Conservation (phyloP, 2,329 filamentous ascomycete species). For the Aureobasidium sp. region DNA sequence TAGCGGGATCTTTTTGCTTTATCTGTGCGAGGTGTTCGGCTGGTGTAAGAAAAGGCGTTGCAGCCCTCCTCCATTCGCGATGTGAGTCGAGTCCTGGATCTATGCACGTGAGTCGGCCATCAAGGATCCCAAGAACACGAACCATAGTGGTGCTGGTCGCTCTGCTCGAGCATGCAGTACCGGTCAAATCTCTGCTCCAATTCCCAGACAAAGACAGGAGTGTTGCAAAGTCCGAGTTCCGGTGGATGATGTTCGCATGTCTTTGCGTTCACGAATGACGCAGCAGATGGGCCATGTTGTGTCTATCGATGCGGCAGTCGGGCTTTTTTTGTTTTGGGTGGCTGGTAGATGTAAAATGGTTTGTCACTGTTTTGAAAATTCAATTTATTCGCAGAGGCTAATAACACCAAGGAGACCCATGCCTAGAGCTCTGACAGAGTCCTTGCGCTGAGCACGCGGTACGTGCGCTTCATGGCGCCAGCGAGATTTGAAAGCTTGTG, state of each 20-base stretch:
- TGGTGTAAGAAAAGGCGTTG: neutral
- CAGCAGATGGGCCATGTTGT: no score
- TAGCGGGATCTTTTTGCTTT: no score
- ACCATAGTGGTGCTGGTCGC: no score
- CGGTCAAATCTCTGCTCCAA: no score
- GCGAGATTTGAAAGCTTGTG: neutral
- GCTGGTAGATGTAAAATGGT: neutral
- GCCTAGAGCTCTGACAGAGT: no score
- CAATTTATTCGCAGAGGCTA: no score
- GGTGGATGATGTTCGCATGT: neutral
- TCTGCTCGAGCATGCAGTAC: no score
- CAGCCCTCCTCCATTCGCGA: neutral
- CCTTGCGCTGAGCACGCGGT: no score
- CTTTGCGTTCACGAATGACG: neutral
- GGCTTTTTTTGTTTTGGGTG: neutral
- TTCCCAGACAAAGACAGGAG: neutral
- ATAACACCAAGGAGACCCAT: no score
- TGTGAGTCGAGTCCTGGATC: neutral
- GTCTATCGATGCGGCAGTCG: no score
- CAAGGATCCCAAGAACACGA: no score
- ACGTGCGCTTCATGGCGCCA: neutral
- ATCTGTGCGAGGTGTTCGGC: neutral
- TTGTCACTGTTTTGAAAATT: no score
- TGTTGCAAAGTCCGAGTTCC: neutral
- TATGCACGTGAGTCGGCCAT: neutral